Conservation (phyloP, 306 rosid species). For the Betula pendula region DNA sequence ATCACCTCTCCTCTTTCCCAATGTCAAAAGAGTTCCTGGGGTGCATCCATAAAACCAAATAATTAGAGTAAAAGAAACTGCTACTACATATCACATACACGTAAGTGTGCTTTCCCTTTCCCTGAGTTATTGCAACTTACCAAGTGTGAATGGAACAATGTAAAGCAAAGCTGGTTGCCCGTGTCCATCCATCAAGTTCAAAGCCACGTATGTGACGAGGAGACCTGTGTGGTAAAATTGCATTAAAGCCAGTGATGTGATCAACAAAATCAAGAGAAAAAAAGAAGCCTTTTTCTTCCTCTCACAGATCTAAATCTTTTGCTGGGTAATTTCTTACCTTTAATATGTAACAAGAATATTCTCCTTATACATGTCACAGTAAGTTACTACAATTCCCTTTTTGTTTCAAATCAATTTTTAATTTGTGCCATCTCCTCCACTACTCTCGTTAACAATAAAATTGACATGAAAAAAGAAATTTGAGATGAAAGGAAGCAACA, state of each 20-base stretch:
- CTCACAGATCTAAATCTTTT: no score
- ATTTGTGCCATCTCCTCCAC: neutral
- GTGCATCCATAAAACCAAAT: constrained; percentile 28
- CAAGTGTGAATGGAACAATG: constrained; percentile 94
- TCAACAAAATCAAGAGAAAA: neutral
- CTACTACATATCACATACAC: neutral
- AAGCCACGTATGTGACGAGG: constrained; percentile 86
- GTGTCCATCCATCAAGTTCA: constrained; percentile 98
- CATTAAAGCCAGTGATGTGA: neutral
- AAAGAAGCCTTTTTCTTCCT: no score
- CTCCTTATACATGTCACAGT: no score
- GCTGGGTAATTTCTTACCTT: no score
- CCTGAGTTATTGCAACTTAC: constrained; percentile 42
- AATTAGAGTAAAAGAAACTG: constrained; percentile 11
- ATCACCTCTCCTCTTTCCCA: constrained; percentile 95
- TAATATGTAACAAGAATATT: no score
- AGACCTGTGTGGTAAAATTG: constrained; percentile 56
- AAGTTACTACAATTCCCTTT: no score
- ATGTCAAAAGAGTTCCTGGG: constrained; percentile 76
- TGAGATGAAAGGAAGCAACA: neutral
- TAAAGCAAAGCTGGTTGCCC: constrained; percentile 98
- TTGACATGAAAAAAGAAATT: neutral
- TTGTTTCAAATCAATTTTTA: no score
- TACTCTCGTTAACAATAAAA: neutral
- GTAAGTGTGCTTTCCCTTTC: neutral